Conservation (phyloP, 2,329 filamentous ascomycete genomes). For the Aureobasidium sp. region DNA sequence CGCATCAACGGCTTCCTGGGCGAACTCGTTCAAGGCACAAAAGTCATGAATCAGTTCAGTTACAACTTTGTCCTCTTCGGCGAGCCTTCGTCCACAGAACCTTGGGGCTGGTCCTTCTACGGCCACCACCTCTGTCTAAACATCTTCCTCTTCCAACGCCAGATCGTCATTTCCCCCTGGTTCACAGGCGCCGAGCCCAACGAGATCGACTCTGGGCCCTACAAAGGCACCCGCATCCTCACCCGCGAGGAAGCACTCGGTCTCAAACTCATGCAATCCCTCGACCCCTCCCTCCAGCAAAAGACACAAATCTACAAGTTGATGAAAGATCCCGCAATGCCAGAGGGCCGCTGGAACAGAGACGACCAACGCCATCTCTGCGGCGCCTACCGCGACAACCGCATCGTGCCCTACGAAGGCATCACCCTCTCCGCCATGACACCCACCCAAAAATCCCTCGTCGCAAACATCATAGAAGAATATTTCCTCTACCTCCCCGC, state of each 20-base stretch:
- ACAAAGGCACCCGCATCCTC: conserved; percentile 59
- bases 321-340: conserved; percentile 61
- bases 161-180: conserved; percentile 65
- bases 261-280: conserved; percentile 61
- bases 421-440: conserved; percentile 48
- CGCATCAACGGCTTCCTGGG: conserved; percentile 70
- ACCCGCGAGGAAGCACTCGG: conserved; percentile 58
- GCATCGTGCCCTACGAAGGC: conserved; percentile 66
- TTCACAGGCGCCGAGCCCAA: conserved; percentile 80
- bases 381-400: conserved; percentile 72
- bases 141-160: conserved; percentile 57
- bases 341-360: conserved; percentile 65
- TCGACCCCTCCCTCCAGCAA: conserved; percentile 41
- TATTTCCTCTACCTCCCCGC: conserved; percentile 63
- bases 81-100: conserved; percentile 46
- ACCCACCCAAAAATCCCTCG: conserved; percentile 43
- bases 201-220: conserved; percentile 58
- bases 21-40: conserved; percentile 54
- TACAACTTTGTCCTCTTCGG: conserved; percentile 73
- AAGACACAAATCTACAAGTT: conserved; percentile 51
- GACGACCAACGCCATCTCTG: conserved; percentile 74
- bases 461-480: conserved; percentile 53
- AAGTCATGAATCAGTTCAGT: conserved; percentile 65
- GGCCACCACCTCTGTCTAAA: conserved; percentile 73
- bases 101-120: conserved; percentile 71